Base-by-base conservation (phyloP, 163 green algal species). In the Chloromonas sp. region DNA sequence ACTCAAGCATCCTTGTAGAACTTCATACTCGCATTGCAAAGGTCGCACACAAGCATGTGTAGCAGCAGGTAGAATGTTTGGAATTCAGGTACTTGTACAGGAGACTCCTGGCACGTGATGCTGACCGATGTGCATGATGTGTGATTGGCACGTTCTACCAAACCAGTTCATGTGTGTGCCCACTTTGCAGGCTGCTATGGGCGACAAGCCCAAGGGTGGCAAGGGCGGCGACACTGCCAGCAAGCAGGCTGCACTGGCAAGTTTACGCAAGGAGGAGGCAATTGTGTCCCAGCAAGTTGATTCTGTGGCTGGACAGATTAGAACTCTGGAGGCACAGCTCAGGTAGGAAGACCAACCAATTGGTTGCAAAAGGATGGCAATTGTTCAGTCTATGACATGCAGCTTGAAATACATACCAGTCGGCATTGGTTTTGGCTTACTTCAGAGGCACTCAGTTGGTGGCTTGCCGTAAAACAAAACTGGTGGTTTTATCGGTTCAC, bases 251-350 rank as follows among this genome's bases (percentile, higher is more conserved):
- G 11, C 77, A 1, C 57, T 3, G n/a, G 14, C 36, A 81, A 57
- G 36, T 81, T 15, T 57, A 2, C 3, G 36, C n/a, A 3, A 15
- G 66, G 82, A 85, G 82, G 86, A 87, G 81, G 79, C 83, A 77
- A 85, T 87, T 14, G 81, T 87, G 57, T 8, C 77, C 1, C 57
- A 79, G 57, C 81, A 87, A 60, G 86, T 81, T 0, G 66, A 61
- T 0, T 60, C 82, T 76, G 83, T 85, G 11, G 1, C 70, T 1
- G 70, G 61, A 60, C 82, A 86, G 71, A 87, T 85, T 83, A 81
- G 86, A 59, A 87, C 86, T n/a, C 61, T 86, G 59, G 83, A 85
- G 83, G 83, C 83, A 70, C 86, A 87, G 86, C 83, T 87, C 57
- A 82, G 83, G 74, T 87, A 57, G 5, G 66, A 5, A 36, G 36